Evolutionary conservation across 2,329 filamentous ascomycete species (phyloP).

Genomic region (Fusarium citri): DNA sequence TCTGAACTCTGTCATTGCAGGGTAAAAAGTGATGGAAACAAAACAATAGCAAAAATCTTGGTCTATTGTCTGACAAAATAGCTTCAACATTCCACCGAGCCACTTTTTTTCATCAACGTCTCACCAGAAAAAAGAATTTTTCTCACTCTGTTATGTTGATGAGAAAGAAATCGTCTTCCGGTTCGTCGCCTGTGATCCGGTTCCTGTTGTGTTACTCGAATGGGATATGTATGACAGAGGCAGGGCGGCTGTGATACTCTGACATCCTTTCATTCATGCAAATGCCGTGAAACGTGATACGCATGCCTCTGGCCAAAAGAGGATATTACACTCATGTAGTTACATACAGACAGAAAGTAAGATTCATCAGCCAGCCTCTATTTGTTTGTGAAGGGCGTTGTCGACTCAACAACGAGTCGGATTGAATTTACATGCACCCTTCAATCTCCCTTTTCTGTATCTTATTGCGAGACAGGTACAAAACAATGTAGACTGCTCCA

Average conservation of each 20-base stretch:
- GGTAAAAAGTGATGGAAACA: conserved; percentile 24
- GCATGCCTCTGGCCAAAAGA: conserved; percentile 20
- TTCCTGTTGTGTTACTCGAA: conserved; percentile 23
- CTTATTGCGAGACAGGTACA: background rate
- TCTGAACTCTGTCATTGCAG: conserved; percentile 18
- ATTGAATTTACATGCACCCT: conserved; percentile 10
- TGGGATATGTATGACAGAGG: conserved; percentile 22
- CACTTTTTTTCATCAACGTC: conserved; percentile 23
- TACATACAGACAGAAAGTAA: background rate
- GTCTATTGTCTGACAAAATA: conserved; percentile 25
- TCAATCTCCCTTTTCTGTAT: background rate
- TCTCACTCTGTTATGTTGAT: background rate
- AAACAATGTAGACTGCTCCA: background rate
- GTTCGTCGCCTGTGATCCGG: conserved; percentile 32
- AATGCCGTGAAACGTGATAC: conserved; percentile 30
- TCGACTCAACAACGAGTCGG: conserved; percentile 2
- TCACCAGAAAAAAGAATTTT: conserved; percentile 17
- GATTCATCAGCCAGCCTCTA: conserved; percentile 19
- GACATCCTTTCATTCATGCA: conserved; percentile 14
- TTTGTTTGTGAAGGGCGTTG: conserved; percentile 3
- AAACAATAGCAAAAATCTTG: conserved; percentile 18
- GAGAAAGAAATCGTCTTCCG: conserved; percentile 4
- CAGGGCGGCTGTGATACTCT: conserved; percentile 30
- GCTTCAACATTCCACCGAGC: conserved; percentile 14
- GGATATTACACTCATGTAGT: conserved; percentile 9